Percentiles rank a stretch among this genome's conserved stretches.
phyloP scores from a whole-genome alignment of 768 basidiomycete genomes.

The Cystofilobasidium capitatum region DNA sequence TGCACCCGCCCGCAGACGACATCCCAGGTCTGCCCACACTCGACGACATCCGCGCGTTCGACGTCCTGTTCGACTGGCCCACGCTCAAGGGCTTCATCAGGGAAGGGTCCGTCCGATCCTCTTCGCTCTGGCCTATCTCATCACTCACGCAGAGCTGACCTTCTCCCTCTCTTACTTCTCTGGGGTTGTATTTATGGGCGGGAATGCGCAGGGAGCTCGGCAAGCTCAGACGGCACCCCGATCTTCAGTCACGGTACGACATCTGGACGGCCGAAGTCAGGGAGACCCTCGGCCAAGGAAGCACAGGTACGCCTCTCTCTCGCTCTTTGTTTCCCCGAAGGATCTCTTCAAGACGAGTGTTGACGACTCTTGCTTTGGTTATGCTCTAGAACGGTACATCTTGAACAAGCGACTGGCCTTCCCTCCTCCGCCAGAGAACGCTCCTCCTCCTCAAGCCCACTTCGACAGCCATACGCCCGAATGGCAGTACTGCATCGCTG shows the following conservation, averaged over 20 bases:
- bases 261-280: slow-evolving; percentile 52
- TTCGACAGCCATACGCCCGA: slow-evolving; percentile 57
- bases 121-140: no score
- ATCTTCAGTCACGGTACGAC: slow-evolving; percentile 59
- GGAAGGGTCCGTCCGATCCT: neutral
- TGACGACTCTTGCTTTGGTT: neutral
- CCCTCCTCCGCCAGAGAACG: neutral
- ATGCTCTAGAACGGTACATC: slow-evolving; percentile 22
- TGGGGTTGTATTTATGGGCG: no score
- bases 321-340: slow-evolving; percentile 42
- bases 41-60: neutral
- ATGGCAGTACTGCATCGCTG: slow-evolving; percentile 13
- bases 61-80: neutral
- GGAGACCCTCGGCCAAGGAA: slow-evolving; percentile 50
- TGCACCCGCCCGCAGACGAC: neutral
- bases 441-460: slow-evolving; percentile 41
- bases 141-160: neutral
- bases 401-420: slow-evolving; percentile 18
- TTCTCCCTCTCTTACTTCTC: no score
- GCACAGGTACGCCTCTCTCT: slow-evolving; percentile 46
- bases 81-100: slow-evolving; percentile 7
- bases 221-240: slow-evolving; percentile 49
- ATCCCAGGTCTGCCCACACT: slow-evolving; percentile 1
- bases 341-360: slow-evolving; percentile 49
- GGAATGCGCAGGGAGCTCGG: slow-evolving; percentile 1